Conservation (phyloP, 2,329 filamentous ascomycete species). For the Fusarium foetens region DNA sequence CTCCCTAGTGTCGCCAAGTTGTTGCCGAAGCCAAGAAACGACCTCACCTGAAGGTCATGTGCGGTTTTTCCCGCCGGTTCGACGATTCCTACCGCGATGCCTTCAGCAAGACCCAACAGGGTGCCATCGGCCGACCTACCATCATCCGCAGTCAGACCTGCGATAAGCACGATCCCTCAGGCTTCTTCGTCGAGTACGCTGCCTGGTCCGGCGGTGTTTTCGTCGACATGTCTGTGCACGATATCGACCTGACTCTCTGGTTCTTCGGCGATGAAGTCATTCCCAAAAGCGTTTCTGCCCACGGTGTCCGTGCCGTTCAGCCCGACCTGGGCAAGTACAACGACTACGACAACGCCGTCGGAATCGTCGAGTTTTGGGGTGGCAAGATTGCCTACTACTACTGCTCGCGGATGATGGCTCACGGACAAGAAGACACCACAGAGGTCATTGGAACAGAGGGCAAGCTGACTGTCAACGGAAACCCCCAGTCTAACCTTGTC, state of each 20-base stretch:
- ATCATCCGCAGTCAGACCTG: slow-evolving; percentile 74
- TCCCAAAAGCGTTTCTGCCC: slow-evolving; percentile 44
- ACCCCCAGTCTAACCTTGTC: slow-evolving; percentile 25
- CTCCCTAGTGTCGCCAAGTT: slow-evolving; percentile 11
- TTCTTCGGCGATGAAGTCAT: slow-evolving; percentile 48
- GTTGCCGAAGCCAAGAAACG: slow-evolving; percentile 46
- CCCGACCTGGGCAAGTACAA: slow-evolving; percentile 44
- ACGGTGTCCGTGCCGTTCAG: slow-evolving; percentile 46
- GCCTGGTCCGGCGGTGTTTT: slow-evolving; percentile 73
- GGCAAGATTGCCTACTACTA: slow-evolving; percentile 74
- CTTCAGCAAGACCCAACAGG: slow-evolving; percentile 59
- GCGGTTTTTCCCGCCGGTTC: slow-evolving; percentile 55
- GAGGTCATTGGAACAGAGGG: slow-evolving; percentile 75
- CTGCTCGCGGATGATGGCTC: slow-evolving; percentile 72
- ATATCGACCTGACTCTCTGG: slow-evolving; percentile 59
- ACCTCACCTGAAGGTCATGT: slow-evolving; percentile 70
- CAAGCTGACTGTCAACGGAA: slow-evolving; percentile 67
- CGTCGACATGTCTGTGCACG: slow-evolving; percentile 76
- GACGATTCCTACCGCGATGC: slow-evolving; percentile 73
- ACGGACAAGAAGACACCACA: slow-evolving; percentile 73
- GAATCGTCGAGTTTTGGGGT: slow-evolving; percentile 72
- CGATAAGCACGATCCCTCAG: slow-evolving; percentile 71
- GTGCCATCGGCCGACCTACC: slow-evolving; percentile 67
- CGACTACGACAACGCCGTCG: slow-evolving; percentile 52
- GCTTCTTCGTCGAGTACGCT: slow-evolving; percentile 75